phyloP scores from a whole-genome alignment of 228 moss, liverwort and hornwort genomes.

The Sphagnum magellanicum region DNA sequence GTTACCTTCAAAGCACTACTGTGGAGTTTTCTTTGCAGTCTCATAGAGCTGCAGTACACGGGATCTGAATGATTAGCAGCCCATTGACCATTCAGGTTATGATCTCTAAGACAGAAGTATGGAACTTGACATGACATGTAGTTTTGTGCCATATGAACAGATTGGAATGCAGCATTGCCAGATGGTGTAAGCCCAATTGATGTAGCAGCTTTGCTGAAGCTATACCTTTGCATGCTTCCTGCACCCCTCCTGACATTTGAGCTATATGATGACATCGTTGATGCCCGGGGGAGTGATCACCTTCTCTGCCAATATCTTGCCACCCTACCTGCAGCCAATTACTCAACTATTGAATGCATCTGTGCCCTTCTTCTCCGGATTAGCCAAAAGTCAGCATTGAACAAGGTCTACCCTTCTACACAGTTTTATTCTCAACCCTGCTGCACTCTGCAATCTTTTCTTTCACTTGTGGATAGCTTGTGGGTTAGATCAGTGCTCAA shows the following conservation, averaged over 20 bases:
- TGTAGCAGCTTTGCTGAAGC: slow-evolving; percentile 60
- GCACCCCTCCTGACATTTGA: slow-evolving; percentile 63
- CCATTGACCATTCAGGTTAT: neutral
- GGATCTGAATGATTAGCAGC: neutral
- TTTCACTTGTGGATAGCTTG: too few species aligned
- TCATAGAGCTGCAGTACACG: too few species aligned
- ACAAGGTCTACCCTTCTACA: slow-evolving; percentile 28
- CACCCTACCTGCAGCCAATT: slow-evolving; percentile 44
- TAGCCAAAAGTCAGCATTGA: slow-evolving; percentile 63
- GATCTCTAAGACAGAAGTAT: neutral
- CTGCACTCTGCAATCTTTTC: too few species aligned
- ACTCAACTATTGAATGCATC: slow-evolving; percentile 58
- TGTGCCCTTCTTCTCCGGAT: slow-evolving; percentile 53
- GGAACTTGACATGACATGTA: neutral
- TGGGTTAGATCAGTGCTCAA: too few species aligned
- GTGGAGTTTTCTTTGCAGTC: too few species aligned
- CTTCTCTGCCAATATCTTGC: slow-evolving; percentile 40
- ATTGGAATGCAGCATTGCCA: slow-evolving; percentile 45
- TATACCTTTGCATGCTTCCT: slow-evolving; percentile 54
- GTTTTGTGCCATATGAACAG: slow-evolving; percentile 14
- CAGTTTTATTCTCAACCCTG: too few species aligned
- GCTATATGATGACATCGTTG: slow-evolving; percentile 44
- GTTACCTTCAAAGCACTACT: too few species aligned
- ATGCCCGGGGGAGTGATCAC: slow-evolving; percentile 46
- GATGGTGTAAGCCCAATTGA: slow-evolving; percentile 58